Base-by-base conservation (phyloP, 2,329 filamentous ascomycete genomes). In the Phyllosticta ampelicida region DNA sequence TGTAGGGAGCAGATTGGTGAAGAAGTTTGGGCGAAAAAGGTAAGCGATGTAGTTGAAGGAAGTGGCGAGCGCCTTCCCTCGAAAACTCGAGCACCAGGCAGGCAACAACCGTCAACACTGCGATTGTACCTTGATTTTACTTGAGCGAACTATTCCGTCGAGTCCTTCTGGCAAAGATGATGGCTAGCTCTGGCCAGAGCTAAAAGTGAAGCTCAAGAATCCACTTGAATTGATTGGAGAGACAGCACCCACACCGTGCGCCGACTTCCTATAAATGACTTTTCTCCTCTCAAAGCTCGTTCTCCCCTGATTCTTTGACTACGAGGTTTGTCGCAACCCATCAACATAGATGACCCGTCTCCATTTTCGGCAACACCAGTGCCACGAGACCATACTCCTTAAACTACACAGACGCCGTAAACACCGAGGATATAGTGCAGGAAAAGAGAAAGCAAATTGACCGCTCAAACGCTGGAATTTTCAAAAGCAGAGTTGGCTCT, bases 381-480 rank as follows among this genome's bases (percentile, higher is more conserved):
- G 10, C 18, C 19, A 26, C 9, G 5, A 16, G 18, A 51, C 19
- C 19, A 16, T 6, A 21, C 9, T 19, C 49, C 49, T 3, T 10
- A 5, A 21, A 51, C 4, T 9, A 48, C 3, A 16, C 3, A 44
- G 4, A 44, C 36, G 36, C 36, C 36, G 6, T n/a, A n/a, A 44
- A 19, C 16, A 21, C 3, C 19, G 13, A 21, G 49, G 49, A 51
- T 51, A 51, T 51, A 20, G 49, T 51, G 49, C 49, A 19, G 52
- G 36, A 53, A 54, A 59, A 48, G 36, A 53, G 51, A 59, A 52
- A 29, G 51, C 29, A 50, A 50, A 20, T 26, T 28, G 29, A 18
- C 36, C 36, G 53, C 26, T 30, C 53, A 44, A 61, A 44, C 36
- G 36, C 36, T 44, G 36, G 36, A 56, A 61, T 50, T 50, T 60